phyloP scores from a whole-genome alignment of 139 green algal genomes.

The Haematococcus lacustris region DNA sequence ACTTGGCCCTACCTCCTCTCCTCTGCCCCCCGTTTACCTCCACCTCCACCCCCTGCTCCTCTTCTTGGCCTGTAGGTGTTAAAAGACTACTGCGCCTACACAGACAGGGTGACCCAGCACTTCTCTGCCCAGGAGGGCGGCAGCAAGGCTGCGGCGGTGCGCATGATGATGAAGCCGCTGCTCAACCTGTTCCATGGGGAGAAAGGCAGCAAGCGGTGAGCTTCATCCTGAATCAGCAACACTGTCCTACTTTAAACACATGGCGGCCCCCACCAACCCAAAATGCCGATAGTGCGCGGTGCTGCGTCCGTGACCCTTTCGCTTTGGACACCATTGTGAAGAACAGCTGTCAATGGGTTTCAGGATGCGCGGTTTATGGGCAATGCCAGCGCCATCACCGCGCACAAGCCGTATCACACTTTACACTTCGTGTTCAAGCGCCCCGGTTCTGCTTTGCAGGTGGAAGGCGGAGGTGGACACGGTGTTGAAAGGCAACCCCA shows the following conservation, averaged over 20 bases:
- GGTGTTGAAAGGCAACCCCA: constrained; percentile 18
- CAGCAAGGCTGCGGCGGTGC: constrained; percentile 45
- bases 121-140: constrained; percentile 45
- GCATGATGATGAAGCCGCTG: constrained; percentile 67
- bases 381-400: no score
- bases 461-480: constrained; percentile 51
- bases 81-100: constrained; percentile 61
- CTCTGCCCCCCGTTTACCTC: no score
- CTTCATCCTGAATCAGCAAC: constrained; percentile 3
- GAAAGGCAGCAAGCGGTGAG: constrained; percentile 48
- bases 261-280: neutral
- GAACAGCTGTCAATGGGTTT: no score
- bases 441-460: neutral
- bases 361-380: no score
- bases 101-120: constrained; percentile 55
- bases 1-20: no score
- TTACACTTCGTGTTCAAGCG: no score
- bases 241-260: neutral
- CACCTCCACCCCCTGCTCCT: no score
- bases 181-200: constrained; percentile 80
- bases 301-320: neutral
- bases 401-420: no score
- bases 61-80: constrained; percentile 70
- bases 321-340: no score
- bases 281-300: neutral